Evolutionary conservation across 108 stramenopile genomes (phyloP).

Genomic region (Skeletonema costatum): DNA sequence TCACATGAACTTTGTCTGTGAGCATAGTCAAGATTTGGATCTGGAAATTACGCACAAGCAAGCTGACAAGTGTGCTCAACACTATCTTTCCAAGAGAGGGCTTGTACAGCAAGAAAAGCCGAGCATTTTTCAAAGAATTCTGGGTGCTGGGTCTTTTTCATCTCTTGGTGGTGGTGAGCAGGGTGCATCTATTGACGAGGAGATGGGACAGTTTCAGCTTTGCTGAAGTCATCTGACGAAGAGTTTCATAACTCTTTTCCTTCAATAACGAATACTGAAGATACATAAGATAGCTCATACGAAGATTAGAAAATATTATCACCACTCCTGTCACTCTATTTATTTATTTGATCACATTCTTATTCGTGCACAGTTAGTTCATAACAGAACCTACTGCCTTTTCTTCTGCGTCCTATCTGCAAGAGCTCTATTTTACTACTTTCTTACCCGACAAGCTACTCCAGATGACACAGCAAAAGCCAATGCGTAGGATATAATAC

Average conservation of each 20-base stretch:
- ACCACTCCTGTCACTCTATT: background rate
- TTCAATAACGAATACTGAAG: background rate
- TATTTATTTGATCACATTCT: background rate
- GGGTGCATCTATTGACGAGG: background rate
- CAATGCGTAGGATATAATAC: background rate
- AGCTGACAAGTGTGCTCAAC: conserved; percentile 72
- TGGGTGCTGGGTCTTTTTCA: background rate
- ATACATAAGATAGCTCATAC: background rate
- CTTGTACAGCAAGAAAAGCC: background rate
- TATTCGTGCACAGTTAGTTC: too few species aligned
- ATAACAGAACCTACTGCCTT: too few species aligned
- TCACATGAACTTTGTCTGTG: conserved; percentile 82
- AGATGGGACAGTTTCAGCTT: conserved; percentile 3
- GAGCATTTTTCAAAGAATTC: conserved; percentile 6
- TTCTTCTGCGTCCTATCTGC: too few species aligned
- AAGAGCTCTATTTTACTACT: too few species aligned
- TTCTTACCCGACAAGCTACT: too few species aligned
- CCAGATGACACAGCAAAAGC: background rate
- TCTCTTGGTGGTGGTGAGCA: background rate
- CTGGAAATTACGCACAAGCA: conserved; percentile 76
- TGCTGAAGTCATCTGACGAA: background rate
- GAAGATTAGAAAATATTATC: background rate
- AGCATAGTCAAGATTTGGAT: conserved; percentile 57
- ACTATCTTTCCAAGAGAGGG: conserved; percentile 44
- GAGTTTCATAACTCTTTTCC: background rate